These are phyloP conservation scores for Geosmithia morbida DNA, from an alignment of 2,329 filamentous ascomycete genomes.

Conservation along the genomic window DNA sequence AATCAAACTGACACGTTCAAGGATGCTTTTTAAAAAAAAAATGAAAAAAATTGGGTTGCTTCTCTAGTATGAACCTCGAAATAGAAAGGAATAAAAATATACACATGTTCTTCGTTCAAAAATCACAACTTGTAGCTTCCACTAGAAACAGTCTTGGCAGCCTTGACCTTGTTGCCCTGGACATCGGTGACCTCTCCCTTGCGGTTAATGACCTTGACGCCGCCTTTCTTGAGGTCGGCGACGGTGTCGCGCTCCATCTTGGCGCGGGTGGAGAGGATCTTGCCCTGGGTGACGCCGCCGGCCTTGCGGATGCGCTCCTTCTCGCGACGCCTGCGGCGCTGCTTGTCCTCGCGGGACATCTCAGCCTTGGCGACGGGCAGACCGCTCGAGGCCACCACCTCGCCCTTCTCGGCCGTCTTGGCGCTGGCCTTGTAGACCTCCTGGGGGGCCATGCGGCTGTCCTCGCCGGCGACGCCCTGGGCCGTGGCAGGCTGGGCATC, in stretches of 20 bases:
- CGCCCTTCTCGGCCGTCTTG: constrained; percentile 47
- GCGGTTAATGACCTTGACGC: constrained; percentile 83
- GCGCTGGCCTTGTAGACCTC: constrained; percentile 77
- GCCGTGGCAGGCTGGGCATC: constrained; percentile 81
- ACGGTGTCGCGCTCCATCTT: constrained; percentile 34
- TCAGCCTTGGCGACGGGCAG: constrained; percentile 70
- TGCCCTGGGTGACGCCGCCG: constrained; percentile 26
- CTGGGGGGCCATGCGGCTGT: constrained; percentile 69
- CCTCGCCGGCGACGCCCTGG: constrained; percentile 51
- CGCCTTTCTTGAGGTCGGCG: constrained; percentile 63
- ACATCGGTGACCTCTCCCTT: constrained; percentile 77
- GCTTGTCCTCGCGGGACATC: constrained; percentile 76
- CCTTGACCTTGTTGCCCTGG: constrained; percentile 61
- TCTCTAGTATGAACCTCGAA: not conserved
- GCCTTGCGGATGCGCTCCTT: constrained; percentile 75
- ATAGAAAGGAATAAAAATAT: not conserved
- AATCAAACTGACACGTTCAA: not conserved
- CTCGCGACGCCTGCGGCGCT: constrained; percentile 58
- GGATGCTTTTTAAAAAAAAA: not conserved
- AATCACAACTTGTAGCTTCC: constrained; percentile 48
- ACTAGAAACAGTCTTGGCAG: constrained; percentile 32
- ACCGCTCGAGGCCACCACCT: constrained; percentile 66
- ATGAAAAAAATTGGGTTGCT: not conserved
- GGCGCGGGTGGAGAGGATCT: constrained; percentile 42
- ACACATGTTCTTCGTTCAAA: not conserved